These are phyloP conservation scores for Tolypocladium paradoxum DNA, from an alignment of 2,329 filamentous ascomycete genomes.

Conservation along the genomic window DNA sequence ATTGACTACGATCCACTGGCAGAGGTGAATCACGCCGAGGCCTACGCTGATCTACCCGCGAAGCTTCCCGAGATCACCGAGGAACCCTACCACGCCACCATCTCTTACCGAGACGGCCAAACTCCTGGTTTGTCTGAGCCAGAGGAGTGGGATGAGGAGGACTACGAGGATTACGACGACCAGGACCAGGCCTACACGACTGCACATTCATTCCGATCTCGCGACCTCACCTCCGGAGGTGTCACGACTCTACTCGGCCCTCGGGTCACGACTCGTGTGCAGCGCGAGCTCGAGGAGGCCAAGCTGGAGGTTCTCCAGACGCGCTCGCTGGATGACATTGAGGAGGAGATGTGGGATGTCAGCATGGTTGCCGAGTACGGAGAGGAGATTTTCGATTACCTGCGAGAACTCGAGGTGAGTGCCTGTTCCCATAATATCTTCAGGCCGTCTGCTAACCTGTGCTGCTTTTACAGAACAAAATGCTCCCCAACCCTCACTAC, in stretches of 20 bases:
- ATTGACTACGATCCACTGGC: conserved; percentile 13
- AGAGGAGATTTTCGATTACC: conserved; percentile 90
- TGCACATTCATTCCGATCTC: conserved; percentile 63
- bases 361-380: conserved; percentile 97
- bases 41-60: conserved; percentile 11
- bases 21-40: conserved; percentile 13
- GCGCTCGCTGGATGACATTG: conserved; percentile 61
- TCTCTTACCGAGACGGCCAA: conserved; percentile 12
- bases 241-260: conserved; percentile 58
- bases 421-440: neutral
- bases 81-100: conserved; percentile 13
- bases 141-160: conserved; percentile 70
- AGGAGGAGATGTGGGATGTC: conserved; percentile 86
- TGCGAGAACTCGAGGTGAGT: conserved; percentile 76
- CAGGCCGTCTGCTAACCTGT: conserved; percentile 8
- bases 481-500: conserved; percentile 84
- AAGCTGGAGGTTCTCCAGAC: conserved; percentile 59
- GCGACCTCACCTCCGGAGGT: conserved; percentile 44
- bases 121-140: conserved; percentile 25
- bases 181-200: conserved; percentile 62
- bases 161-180: conserved; percentile 57
- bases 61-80: conserved; percentile 21
- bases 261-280: conserved; percentile 54
- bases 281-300: conserved; percentile 60
- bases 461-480: conserved; percentile 43